Percentiles rank a stretch among this genome's conserved stretches.
Evolutionary conservation across 2,329 filamentous ascomycete genomes (phyloP).

Genomic region (Monilinia aucupariae): DNA sequence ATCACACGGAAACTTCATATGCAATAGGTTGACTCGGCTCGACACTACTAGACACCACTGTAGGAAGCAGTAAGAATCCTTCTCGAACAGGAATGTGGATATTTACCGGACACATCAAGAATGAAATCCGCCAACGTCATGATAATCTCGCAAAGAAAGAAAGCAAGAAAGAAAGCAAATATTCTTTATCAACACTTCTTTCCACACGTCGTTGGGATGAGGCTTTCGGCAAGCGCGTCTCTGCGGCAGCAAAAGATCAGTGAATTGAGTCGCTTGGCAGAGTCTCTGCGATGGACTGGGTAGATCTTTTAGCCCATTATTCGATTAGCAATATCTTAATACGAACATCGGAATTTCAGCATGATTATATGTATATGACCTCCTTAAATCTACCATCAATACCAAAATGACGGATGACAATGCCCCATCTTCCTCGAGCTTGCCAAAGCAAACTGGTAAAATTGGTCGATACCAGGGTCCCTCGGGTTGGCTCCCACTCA

Average conservation of each 20-base stretch:
- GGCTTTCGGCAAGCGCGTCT: neutral
- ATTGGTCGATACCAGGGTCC: constrained; percentile 16
- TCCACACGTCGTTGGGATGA: neutral
- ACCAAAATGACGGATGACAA: constrained; percentile 11
- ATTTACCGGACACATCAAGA: constrained; percentile 1
- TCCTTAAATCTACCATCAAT: neutral
- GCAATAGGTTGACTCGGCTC: neutral
- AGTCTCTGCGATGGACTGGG: neutral
- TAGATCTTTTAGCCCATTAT: neutral
- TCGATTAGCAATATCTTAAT: neutral
- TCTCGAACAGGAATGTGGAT: neutral
- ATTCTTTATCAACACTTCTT: neutral
- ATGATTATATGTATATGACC: neutral
- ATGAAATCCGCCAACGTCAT: neutral
- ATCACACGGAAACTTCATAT: constrained; percentile 1
- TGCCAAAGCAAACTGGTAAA: constrained; percentile 1
- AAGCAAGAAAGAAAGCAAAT: no score
- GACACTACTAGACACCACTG: no score
- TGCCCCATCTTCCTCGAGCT: neutral
- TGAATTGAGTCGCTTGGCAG: constrained; percentile 5
- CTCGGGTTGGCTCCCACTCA: constrained; percentile 29
- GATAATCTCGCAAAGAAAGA: neutral
- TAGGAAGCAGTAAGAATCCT: neutral
- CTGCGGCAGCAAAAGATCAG: neutral
- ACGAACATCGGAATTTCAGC: neutral